Percentiles rank a stretch among this genome's conserved stretches.
Evolutionary conservation across 768 basidiomycete genomes (phyloP).

Genomic region (Rhodosporidiobolus odoratus): DNA sequence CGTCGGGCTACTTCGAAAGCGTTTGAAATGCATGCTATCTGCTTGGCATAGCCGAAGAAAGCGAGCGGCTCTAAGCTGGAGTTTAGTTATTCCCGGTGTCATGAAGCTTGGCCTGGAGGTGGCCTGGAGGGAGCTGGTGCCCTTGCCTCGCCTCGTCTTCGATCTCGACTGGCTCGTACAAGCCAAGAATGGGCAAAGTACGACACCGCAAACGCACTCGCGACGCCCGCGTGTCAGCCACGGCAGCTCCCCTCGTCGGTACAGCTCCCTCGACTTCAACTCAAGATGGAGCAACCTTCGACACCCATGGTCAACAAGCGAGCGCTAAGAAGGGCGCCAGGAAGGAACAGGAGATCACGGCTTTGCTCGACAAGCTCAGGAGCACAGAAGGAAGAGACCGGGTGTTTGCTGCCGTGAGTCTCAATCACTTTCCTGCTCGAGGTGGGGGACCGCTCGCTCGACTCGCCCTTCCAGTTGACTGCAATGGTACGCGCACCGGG

Average conservation of each 20-base stretch:
- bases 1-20: too few relatives aligned
- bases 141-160: neutral
- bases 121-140: neutral
- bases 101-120: too few relatives aligned
- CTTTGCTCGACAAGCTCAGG: slow-evolving; percentile 35
- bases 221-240: slow-evolving; percentile 24
- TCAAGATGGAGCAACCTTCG: neutral
- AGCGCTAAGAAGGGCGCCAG: neutral
- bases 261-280: neutral
- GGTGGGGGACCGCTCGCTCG: neutral
- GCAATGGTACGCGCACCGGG: too few relatives aligned
- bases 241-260: slow-evolving; percentile 5
- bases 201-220: slow-evolving; percentile 33
- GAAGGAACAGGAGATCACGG: slow-evolving; percentile 33
- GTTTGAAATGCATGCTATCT: too few relatives aligned
- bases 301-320: neutral
- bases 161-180: neutral
- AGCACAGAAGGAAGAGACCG: slow-evolving; percentile 11
- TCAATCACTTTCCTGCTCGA: too few relatives aligned
- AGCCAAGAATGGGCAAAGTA: slow-evolving; percentile 27
- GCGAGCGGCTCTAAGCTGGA: too few relatives aligned
- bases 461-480: too few relatives aligned
- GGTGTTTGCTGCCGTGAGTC: slow-evolving; percentile 25
- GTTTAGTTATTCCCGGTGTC: too few relatives aligned
- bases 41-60: too few relatives aligned